Base-by-base conservation (phyloP, 192 early-diverging fungal species). In the Coemansia sp. region DNA sequence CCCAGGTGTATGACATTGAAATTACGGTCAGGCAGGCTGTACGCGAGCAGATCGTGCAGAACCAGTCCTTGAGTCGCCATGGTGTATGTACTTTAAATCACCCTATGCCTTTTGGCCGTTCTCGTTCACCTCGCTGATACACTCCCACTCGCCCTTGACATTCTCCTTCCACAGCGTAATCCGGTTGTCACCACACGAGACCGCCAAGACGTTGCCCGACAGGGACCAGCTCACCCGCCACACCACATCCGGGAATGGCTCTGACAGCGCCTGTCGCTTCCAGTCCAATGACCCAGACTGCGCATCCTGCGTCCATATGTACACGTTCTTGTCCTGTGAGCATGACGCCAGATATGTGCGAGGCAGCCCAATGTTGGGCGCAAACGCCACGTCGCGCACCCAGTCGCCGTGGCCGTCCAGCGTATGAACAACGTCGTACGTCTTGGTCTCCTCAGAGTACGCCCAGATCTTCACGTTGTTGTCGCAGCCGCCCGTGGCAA, bases 201-300 rank as follows among this genome's bases (percentile, higher is more conserved):
- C 97, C 4, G 97, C 97, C 56, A 99, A 76, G 26, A 98, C 90
- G 70, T 97, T 98, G 14, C 97, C 97, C 5, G 92, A 86, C 61
- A 90, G 73, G 21, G 92, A 94, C 97, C 97, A 99, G 84, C 92
- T 94, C 56, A 99, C 94, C 53, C 95, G 86, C 97, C 97, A 99
- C 37, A 99, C 91, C 8, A 95, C 97, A 82, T 99, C 97, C 24
- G 88, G 83, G 78, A 99, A 99, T 37, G 88, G 86, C 10, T 90
- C 90, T 18, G 80, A 67, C 23, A 97, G 84, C 14, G 80, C 71
- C 67, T 84, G 88, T 56, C 89, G 89, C 24, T 61, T 86, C 95
- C 95, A 98, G 62, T 84, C 75, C 14, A 84, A 72, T 8, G 67
- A 37, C 81, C 59, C n/a, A 3, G 63, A 25, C 28, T 58, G 80